Evolutionary conservation across 73 alveolate genomes (phyloP).

Genomic region (Tetrahymena borealis): DNA sequence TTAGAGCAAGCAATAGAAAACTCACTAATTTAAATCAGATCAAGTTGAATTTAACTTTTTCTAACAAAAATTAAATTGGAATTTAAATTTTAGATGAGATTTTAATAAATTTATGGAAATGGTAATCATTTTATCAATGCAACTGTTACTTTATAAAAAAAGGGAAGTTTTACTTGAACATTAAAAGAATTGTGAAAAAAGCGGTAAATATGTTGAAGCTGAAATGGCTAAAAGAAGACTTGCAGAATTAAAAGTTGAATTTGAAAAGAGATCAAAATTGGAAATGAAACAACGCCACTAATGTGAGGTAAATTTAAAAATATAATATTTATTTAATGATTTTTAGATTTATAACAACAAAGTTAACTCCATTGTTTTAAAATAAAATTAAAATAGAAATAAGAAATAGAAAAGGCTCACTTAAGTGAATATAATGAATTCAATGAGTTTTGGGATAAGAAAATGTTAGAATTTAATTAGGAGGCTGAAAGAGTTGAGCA

Average conservation of each 20-base stretch:
- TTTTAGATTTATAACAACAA: background rate
- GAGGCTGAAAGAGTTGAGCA: conserved; percentile 15
- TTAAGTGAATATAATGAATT: conserved; percentile 20
- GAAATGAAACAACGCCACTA: conserved; percentile 23
- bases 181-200: conserved; percentile 26
- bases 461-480: conserved; percentile 17
- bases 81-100: background rate
- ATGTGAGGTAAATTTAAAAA: conserved; percentile 4
- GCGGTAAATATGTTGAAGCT: conserved; percentile 42
- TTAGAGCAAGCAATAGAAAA: no score
- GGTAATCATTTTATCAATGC: background rate
- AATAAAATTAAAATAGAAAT: conserved; percentile 4
- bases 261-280: conserved; percentile 18
- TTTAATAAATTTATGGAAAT: background rate
- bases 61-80: background rate
- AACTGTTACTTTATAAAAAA: background rate
- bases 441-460: conserved; percentile 38
- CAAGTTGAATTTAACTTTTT: no score
- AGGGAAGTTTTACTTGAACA: conserved; percentile 40
- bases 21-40: no score
- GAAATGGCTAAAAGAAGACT: conserved; percentile 35
- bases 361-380: background rate
- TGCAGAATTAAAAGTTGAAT: conserved; percentile 13
- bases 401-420: conserved; percentile 17
- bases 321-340: background rate